Percentiles rank a stretch among this genome's conserved stretches.
These are phyloP conservation scores for Cutaneotrichosporon mucoides DNA, from an alignment of 1,284 basidiomycete species.

Conservation along the genomic window DNA sequence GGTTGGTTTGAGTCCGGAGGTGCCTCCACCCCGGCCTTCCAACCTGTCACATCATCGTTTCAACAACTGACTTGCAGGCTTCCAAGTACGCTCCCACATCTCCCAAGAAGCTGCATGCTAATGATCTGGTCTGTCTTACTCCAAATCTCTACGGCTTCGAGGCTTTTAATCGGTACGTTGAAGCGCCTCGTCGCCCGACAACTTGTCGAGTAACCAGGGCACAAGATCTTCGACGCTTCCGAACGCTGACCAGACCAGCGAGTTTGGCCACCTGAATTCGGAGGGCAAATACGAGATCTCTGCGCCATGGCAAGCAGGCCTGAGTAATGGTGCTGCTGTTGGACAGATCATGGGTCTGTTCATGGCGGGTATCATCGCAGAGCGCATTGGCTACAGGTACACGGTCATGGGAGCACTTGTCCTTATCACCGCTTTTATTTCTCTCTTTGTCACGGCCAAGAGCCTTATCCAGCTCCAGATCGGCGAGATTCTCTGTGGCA, in stretches of 20 bases:
- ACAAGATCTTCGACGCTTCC: too few species aligned
- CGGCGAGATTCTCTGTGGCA: constrained; percentile 39
- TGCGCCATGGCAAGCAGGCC: constrained; percentile 52
- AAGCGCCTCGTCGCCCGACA: too few species aligned
- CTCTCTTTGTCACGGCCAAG: constrained; percentile 41
- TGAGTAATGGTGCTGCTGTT: constrained; percentile 46
- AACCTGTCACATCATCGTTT: too few species aligned
- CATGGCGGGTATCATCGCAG: constrained; percentile 46
- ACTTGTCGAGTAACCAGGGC: too few species aligned
- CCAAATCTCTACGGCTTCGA: constrained; percentile 46
- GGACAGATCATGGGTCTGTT: constrained; percentile 51
- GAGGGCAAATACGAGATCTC: constrained; percentile 50
- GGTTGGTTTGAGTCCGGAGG: too few species aligned
- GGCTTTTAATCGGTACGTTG: constrained; percentile 32
- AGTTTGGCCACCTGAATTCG: constrained; percentile 38
- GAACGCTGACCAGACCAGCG: constrained; percentile 6
- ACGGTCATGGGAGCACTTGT: constrained; percentile 35
- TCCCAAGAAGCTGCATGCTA: too few species aligned
- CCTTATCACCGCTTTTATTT: constrained; percentile 35
- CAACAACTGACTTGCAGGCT: constrained; percentile 12
- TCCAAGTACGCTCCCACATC: constrained; percentile 27
- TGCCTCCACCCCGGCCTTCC: background rate
- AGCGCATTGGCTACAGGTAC: constrained; percentile 47
- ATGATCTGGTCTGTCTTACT: constrained; percentile 24
- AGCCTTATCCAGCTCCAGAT: constrained; percentile 33